These are phyloP conservation scores for Acmispon strigosus DNA, from an alignment of 306 rosid genomes.

Conservation along the genomic window DNA sequence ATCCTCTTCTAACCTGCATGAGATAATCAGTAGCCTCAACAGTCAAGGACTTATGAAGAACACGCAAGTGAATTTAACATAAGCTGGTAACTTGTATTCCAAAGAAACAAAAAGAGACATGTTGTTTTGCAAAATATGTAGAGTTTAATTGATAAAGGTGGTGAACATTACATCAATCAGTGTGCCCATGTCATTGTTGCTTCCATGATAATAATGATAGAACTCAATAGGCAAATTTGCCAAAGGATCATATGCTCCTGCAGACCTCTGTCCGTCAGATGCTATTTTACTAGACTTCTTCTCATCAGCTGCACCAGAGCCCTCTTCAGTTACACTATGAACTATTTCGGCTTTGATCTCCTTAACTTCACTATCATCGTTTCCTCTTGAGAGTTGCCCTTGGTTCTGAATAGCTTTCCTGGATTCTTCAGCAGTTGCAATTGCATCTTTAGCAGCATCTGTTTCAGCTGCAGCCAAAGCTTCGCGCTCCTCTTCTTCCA, in stretches of 20 bases:
- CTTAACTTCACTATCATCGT: constrained; percentile 15
- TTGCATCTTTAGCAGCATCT: constrained; percentile 79
- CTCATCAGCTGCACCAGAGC: constrained; percentile 22
- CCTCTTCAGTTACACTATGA: constrained; percentile 24
- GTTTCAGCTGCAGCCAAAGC: constrained; percentile 79
- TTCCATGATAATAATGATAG: constrained; percentile 91
- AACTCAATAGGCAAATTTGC: constrained; percentile 80
- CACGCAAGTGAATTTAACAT: not conserved
- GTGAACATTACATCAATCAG: constrained; percentile 64
- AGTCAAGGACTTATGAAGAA: not conserved
- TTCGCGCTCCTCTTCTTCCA: constrained; percentile 93
- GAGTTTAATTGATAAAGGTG: not conserved
- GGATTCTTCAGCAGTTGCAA: constrained; percentile 75
- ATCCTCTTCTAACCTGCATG: constrained; percentile 88
- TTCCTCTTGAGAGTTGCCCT: constrained; percentile 31
- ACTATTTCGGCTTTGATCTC: constrained; percentile 29
- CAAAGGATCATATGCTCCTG: constrained; percentile 52
- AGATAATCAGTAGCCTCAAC: constrained; percentile 13
- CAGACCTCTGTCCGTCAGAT: constrained; percentile 37
- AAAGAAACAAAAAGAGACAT: not conserved
- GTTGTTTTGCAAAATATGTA: not conserved
- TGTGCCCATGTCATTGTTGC: constrained; percentile 86
- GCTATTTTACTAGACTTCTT: constrained; percentile 38
- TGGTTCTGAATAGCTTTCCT: constrained; percentile 47
- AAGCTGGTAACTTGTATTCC: not conserved